These are phyloP conservation scores for Cytospora schulzeri DNA, from an alignment of 2,329 filamentous ascomycete genomes.

Conservation along the genomic window DNA sequence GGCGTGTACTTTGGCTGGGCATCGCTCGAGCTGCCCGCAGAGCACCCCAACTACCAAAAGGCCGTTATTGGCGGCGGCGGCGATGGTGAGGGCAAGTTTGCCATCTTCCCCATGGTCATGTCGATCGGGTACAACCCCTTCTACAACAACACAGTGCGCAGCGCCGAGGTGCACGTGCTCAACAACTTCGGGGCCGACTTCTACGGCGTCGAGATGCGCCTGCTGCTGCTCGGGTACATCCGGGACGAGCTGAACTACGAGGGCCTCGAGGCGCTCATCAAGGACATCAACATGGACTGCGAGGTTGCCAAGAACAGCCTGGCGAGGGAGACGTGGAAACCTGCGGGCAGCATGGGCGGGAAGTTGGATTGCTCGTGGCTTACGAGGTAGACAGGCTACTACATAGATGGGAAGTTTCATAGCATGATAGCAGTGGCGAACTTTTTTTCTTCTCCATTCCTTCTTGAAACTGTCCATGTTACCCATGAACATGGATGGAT, in stretches of 20 bases:
- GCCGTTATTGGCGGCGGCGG: constrained; percentile 26
- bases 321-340: constrained; percentile 62
- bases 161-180: constrained; percentile 89
- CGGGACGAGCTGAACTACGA: constrained; percentile 88
- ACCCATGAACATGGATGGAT: neutral
- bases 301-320: constrained; percentile 78
- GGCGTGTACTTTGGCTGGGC: constrained; percentile 97
- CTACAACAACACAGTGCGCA: constrained; percentile 87
- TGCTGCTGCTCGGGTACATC: constrained; percentile 85
- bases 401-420: neutral
- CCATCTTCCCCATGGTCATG: constrained; percentile 84
- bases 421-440: neutral
- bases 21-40: constrained; percentile 62
- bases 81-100: constrained; percentile 27
- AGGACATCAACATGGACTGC: constrained; percentile 88
- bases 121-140: constrained; percentile 96
- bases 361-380: constrained; percentile 26
- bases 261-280: constrained; percentile 77
- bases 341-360: constrained; percentile 38
- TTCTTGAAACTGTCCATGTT: no score
- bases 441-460: neutral
- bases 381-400: no score
- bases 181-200: constrained; percentile 78
- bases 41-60: constrained; percentile 46
- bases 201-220: constrained; percentile 77